Evolutionary conservation across 345 rosid genomes (phyloP).

Genomic region (Lumnitzera littorea): DNA sequence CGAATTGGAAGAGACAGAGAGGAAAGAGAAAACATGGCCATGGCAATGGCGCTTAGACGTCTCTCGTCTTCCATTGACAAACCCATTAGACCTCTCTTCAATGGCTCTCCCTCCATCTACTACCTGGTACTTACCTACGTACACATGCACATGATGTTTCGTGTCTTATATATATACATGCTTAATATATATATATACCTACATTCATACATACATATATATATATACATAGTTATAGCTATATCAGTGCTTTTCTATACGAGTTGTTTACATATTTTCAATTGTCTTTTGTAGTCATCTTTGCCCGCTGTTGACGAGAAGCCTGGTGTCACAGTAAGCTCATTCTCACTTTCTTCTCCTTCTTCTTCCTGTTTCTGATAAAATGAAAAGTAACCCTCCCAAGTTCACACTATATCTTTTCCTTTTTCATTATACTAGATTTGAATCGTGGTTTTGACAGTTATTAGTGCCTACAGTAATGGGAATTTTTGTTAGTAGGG

Average conservation of each 20-base stretch:
- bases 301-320: conserved; percentile 92
- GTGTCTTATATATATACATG: not conserved
- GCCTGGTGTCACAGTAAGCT: conserved; percentile 58
- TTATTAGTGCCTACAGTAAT: too few species aligned
- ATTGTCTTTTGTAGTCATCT: conserved; percentile 52
- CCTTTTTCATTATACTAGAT: too few species aligned
- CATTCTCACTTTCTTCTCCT: not conserved
- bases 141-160: not conserved
- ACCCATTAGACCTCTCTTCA: conserved; percentile 75
- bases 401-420: too few species aligned
- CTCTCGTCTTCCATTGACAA: conserved; percentile 79
- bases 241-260: not conserved
- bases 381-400: too few species aligned
- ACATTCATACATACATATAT: too few species aligned
- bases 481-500: too few species aligned
- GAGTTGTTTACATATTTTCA: conserved; percentile 3
- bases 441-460: too few species aligned
- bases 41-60: conserved; percentile 95
- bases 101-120: conserved; percentile 41
- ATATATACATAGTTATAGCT: too few species aligned
- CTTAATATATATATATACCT: too few species aligned
- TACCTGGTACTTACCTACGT: conserved; percentile 40
- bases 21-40: conserved; percentile 43
- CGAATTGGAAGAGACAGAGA: not conserved
- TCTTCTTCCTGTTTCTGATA: not conserved